A percentile compares a stretch with the other conserved stretches of the same genome.
Evolutionary conservation across 1,284 basidiomycete genomes (phyloP).

Genomic region (Ceratobasidium sp.): DNA sequence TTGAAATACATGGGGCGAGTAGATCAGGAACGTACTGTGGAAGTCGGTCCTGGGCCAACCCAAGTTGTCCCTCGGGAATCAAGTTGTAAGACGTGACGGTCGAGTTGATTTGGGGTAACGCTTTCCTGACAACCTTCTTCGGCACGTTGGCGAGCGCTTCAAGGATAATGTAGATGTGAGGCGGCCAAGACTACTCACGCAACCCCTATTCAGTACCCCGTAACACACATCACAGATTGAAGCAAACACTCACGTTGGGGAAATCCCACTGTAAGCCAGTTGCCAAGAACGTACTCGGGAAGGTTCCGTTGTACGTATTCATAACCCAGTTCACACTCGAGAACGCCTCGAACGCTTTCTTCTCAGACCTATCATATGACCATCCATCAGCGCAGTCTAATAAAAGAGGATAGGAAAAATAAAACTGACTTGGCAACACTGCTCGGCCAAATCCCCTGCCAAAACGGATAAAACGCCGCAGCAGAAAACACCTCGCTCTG

Average conservation of each 20-base stretch:
- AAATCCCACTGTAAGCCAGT: constrained; percentile 86
- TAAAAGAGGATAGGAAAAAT: neutral
- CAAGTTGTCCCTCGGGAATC: constrained; percentile 82
- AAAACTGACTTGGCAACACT: constrained; percentile 69
- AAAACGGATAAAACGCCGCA: constrained; percentile 87
- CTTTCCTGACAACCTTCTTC: constrained; percentile 70
- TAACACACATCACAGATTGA: no score
- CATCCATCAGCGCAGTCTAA: constrained; percentile 52
- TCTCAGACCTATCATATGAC: constrained; percentile 53
- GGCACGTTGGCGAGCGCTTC: constrained; percentile 83
- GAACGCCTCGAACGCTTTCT: constrained; percentile 80
- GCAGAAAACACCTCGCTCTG: constrained; percentile 76
- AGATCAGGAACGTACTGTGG: constrained; percentile 60
- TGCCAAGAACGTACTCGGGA: constrained; percentile 79
- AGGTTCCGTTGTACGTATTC: constrained; percentile 87
- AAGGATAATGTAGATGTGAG: constrained; percentile 87
- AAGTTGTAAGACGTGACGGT: constrained; percentile 75
- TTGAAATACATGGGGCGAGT: no score
- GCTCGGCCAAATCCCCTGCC: constrained; percentile 86
- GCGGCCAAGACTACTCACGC: constrained; percentile 77
- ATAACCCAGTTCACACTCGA: constrained; percentile 81
- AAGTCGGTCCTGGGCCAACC: constrained; percentile 73
- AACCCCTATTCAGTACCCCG: neutral
- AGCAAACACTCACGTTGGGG: constrained; percentile 45
- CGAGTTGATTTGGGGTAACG: constrained; percentile 65